phyloP scores from a whole-genome alignment of 2,329 filamentous ascomycete species.

The Epichloe brachyelytri region DNA sequence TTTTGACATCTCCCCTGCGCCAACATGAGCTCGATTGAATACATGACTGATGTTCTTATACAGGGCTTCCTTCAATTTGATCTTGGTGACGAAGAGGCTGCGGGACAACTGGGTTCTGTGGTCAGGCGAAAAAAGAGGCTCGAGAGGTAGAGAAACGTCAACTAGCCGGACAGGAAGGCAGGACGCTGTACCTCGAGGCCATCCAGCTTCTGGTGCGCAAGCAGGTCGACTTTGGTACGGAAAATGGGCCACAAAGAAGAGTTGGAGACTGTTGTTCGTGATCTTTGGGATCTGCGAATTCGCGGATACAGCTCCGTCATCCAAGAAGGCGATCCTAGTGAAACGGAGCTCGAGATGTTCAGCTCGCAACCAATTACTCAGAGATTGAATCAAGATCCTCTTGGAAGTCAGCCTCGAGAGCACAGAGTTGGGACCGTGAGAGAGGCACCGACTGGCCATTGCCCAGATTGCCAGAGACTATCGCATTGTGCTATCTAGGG shows the following conservation, averaged over 20 bases:
- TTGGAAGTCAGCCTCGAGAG: slow-evolving; percentile 19
- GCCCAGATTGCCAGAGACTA: slow-evolving; percentile 60
- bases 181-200: slow-evolving; percentile 68
- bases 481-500: slow-evolving; percentile 71
- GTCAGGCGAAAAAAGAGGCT: slow-evolving; percentile 44
- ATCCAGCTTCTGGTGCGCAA: slow-evolving; percentile 76
- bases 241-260: slow-evolving; percentile 54
- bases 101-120: slow-evolving; percentile 44
- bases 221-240: slow-evolving; percentile 63
- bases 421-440: slow-evolving; percentile 31
- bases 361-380: slow-evolving; percentile 22
- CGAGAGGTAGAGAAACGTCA: slow-evolving; percentile 41
- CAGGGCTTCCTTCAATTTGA: slow-evolving; percentile 44
- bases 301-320: slow-evolving; percentile 29
- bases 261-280: slow-evolving; percentile 65
- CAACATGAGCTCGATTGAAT: background rate
- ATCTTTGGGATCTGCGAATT: slow-evolving; percentile 70
- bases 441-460: slow-evolving; percentile 36
- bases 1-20: background rate
- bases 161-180: slow-evolving; percentile 53
- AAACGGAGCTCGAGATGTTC: slow-evolving; percentile 22
- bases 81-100: slow-evolving; percentile 57
- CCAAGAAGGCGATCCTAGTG: slow-evolving; percentile 12
- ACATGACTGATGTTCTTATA: background rate
- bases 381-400: slow-evolving; percentile 11